Percentiles rank a stretch among this genome's conserved stretches.
Evolutionary conservation across 495 filamentous ascomycete genomes (phyloP).

Genomic region (Staphylotrichum longicolle): DNA sequence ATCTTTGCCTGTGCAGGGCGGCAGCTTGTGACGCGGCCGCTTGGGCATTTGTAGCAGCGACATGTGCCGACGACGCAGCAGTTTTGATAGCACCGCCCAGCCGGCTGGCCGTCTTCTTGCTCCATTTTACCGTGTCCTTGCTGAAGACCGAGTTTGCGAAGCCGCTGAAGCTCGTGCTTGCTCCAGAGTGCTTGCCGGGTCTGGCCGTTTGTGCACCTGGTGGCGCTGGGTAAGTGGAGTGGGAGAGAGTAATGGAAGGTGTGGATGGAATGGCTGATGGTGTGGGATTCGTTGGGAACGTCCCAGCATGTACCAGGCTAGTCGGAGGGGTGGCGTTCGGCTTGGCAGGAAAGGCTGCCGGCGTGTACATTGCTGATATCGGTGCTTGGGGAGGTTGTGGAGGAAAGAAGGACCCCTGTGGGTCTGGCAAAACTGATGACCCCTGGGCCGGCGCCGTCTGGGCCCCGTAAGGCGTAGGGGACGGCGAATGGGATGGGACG

Average conservation of each 20-base stretch:
- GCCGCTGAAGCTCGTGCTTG: constrained; percentile 23
- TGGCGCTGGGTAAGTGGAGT: neutral
- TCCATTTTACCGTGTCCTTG: constrained; percentile 34
- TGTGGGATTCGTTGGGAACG: neutral
- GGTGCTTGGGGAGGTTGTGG: constrained; percentile 1
- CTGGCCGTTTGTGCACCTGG: neutral
- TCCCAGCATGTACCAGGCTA: neutral
- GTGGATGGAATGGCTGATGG: constrained; percentile 18
- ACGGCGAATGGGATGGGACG: neutral
- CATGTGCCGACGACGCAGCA: constrained; percentile 23
- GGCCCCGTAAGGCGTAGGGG: neutral
- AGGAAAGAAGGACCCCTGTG: neutral
- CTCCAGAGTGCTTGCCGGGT: neutral
- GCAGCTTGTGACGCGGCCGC: constrained; percentile 17
- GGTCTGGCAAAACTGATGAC: neutral
- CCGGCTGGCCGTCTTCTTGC: constrained; percentile 30
- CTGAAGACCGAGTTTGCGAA: constrained; percentile 30
- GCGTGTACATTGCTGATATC: constrained; percentile 3
- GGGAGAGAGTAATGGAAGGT: constrained; percentile 1
- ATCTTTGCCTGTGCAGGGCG: constrained; percentile 19
- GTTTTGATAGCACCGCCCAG: constrained; percentile 27
- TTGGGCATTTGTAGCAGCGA: constrained; percentile 18
- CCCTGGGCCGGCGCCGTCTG: neutral
- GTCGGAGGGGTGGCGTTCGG: constrained; percentile 6
- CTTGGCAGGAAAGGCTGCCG: constrained; percentile 22